phyloP scores from a whole-genome alignment of 2,329 filamentous ascomycete species.

The Calonectria leucothoes region DNA sequence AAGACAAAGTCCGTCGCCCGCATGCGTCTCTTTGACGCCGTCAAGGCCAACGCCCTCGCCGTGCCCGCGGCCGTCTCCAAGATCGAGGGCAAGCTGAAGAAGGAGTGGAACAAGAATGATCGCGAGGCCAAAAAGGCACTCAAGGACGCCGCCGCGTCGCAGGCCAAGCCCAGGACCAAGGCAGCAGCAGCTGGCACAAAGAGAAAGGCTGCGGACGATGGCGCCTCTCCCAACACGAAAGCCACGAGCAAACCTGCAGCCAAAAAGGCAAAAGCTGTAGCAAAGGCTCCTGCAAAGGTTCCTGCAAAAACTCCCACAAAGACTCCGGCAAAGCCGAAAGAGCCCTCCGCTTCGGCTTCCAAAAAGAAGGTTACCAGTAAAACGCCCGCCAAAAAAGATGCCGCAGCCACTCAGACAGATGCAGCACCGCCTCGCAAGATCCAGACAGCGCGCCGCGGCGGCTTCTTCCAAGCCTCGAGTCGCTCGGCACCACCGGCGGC shows the following conservation, averaged over 20 bases:
- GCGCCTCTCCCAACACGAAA: not conserved
- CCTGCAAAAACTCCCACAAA: not conserved
- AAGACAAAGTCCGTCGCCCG: conserved; percentile 70
- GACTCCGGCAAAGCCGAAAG: not conserved
- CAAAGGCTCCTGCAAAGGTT: not conserved
- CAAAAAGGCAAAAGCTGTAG: not conserved
- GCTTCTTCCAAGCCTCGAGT: conserved; percentile 15
- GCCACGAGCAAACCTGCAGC: not conserved
- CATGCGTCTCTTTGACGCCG: conserved; percentile 67
- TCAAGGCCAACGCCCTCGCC: conserved; percentile 59
- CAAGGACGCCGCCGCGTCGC: not conserved
- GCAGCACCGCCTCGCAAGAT: not conserved
- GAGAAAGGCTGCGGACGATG: not conserved
- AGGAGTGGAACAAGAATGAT: conserved; percentile 64
- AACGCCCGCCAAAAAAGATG: conserved; percentile 8
- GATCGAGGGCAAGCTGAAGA: conserved; percentile 67
- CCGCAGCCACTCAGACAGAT: not conserved
- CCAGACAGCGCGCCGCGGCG: conserved; percentile 28
- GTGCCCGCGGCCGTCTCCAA: conserved; percentile 61
- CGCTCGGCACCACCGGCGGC: not conserved
- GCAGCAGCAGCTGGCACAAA: not conserved
- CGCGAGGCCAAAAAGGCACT: conserved; percentile 53
- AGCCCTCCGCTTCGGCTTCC: not conserved
- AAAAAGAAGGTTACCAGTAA: not conserved
- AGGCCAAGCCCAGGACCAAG: not conserved